Percentiles rank a stretch among this genome's conserved stretches.
Conservation (phyloP, 139 green algal species). For the Closterium sp. region DNA sequence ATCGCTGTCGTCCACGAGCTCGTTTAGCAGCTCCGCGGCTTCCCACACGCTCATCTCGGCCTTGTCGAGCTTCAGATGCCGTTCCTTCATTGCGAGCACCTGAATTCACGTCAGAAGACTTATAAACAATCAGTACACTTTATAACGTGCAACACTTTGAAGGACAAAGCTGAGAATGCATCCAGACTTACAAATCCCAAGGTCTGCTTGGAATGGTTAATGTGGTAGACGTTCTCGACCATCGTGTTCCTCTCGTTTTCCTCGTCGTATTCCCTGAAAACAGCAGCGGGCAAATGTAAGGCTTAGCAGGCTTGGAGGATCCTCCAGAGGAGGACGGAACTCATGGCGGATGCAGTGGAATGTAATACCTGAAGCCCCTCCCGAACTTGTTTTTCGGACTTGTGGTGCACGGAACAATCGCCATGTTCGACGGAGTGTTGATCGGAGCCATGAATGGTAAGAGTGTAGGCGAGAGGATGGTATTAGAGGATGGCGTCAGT, state of each 20-base stretch:
- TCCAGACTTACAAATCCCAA: constrained; percentile 76
- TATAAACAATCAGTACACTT: neutral
- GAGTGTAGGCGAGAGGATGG: neutral
- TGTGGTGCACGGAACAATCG: neutral
- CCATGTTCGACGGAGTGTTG: neutral
- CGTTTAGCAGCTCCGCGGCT: constrained; percentile 68
- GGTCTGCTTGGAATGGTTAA: constrained; percentile 81
- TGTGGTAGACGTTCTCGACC: constrained; percentile 57
- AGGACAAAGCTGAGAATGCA: neutral
- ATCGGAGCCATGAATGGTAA: neutral
- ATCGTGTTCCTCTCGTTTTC: neutral
- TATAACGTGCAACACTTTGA: neutral
- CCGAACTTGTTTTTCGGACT: neutral
- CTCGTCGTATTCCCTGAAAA: constrained; percentile 28
- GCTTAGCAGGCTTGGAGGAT: neutral
- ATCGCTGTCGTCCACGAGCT: constrained; percentile 73
- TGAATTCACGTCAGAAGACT: constrained; percentile 31
- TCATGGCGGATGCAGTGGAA: neutral
- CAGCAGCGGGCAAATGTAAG: neutral
- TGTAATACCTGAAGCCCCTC: neutral
- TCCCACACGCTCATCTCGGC: constrained; percentile 72
- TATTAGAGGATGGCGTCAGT: neutral
- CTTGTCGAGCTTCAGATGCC: constrained; percentile 58
- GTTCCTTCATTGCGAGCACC: constrained; percentile 31
- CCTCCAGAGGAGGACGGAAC: too few relatives aligned